Evolutionary conservation across 768 basidiomycete species (phyloP).

Genomic region (Serendipita sp.): DNA sequence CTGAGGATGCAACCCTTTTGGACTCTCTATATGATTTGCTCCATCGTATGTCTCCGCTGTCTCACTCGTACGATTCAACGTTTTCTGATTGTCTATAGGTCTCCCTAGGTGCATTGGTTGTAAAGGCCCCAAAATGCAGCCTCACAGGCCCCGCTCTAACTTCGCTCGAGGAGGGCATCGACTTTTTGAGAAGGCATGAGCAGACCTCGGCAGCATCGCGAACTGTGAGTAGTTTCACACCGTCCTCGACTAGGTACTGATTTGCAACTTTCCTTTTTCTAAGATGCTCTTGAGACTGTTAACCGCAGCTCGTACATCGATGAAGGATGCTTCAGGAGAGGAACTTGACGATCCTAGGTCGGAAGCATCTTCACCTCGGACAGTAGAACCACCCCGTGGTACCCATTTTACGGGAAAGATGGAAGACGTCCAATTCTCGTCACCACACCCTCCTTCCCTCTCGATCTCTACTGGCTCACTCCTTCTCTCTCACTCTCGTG

Average conservation of each 20-base stretch:
- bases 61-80: not conserved
- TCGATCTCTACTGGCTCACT: not conserved
- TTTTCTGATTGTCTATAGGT: not conserved
- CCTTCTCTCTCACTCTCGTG: not conserved
- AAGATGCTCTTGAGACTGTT: too few species aligned
- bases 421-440: not conserved
- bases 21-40: not conserved
- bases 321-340: not conserved
- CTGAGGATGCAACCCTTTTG: not conserved
- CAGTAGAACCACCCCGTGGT: not conserved
- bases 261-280: too few species aligned
- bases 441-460: not conserved
- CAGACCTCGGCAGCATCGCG: not conserved
- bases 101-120: not conserved
- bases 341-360: not conserved
- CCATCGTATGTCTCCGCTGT: not conserved
- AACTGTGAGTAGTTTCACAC: not conserved
- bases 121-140: not conserved
- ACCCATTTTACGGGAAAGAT: not conserved
- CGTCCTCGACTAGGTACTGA: not conserved
- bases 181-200: not conserved
- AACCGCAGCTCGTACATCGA: not conserved
- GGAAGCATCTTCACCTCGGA: not conserved
- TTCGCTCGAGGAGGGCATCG: not conserved
- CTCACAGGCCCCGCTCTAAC: not conserved